Base-by-base conservation (phyloP, 2,329 filamentous ascomycete genomes). In the Diaporthe amygdali region DNA sequence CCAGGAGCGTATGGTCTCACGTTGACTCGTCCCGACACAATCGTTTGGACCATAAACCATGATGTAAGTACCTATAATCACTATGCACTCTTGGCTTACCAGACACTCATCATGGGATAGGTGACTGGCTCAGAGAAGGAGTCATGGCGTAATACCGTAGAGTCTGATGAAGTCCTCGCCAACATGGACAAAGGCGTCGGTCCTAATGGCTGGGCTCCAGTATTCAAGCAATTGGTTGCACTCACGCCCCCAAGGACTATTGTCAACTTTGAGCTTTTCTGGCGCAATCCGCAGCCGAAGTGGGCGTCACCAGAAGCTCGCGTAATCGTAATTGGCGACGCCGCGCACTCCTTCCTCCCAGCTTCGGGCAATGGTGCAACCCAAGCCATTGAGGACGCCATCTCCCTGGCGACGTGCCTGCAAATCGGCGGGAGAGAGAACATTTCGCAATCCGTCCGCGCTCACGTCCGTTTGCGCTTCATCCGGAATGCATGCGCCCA, bases 311-410 rank as follows among this genome's bases (percentile, higher is more conserved):
- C 75, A 0, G 73, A 75, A 0, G 78, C 74, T 6, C 77, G 78
- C 3, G 76, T 82, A 2, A 74, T 81, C 5, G 74, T 79, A 32
- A 79, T 81, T 15, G 81, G 81, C n/a, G 81, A 83, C 64, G 78
- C 80, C 0, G 81, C 81, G 2, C 81, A 83, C 72, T 77, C 80
- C 0, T 80, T 81, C 71, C 75, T 82, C 12, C 81, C 81, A 0
- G 78, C 81, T 1, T 82, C 81, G 0, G 79, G 77, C 14, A 81
- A 81, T 63, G 81, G 81, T 6, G 81, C 80, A 17, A 82, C 79
- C 3, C 80, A 81, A 73, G 81, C 80, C 0, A 80, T 82, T 27
- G 81, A 83, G 66, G 81, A 83, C 66, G 80, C 79, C 7, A 74
- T 79, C 17, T 81, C 79, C 2, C 69, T 83, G 2, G 79, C 80